Base-by-base conservation (phyloP, 257 asterid genomes). In the Plantago major region DNA sequence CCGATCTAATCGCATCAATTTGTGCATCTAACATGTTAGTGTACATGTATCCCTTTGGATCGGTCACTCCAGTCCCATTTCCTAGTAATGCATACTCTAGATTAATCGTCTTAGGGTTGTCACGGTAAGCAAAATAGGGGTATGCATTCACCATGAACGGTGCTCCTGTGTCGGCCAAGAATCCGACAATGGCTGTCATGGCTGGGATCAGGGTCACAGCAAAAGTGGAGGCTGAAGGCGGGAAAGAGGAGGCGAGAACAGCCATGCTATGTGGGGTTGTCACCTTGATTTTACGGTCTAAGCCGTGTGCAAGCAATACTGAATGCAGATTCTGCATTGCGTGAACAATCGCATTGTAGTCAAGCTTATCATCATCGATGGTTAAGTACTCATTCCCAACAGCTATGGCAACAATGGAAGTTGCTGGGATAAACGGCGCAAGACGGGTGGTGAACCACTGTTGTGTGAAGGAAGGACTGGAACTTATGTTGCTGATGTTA, bases 141-240 rank as follows among this genome's bases (percentile, higher is more conserved):
- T 85, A 83, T 0, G 91, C 81, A 17, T 87, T 84, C 56, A 87
- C 79, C 85, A 82, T 81, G 79, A 82, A 82, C 0, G 95, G 88
- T 0, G 88, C 64, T 1, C 68, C 74, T 1, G 82, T 74, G 38
- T 84, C 86, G 2, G 82, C 81, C 55, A 82, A 56, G 71, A 84
- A 81, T 0, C 67, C 79, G 8, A 84, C 73, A 16, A 87, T 65
- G 58, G 79, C 66, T 5, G 88, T 81, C 82, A 87, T 78, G 40
- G 78, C 45, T 0, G 85, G 88, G 59, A 73, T 71, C 63, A 80
- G 84, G 37, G 72, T 74, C 73, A 78, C 69, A 40, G 81, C 84
- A 30, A 87, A 84, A 44, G 82, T 74, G 73, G 88, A 65, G 2
- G 85, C 71, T 0, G 89, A 84, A 3, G 95, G 95, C 15, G 95